phyloP scores from a whole-genome alignment of 164 flowering plant species.

The Warburgia ugandensis region DNA sequence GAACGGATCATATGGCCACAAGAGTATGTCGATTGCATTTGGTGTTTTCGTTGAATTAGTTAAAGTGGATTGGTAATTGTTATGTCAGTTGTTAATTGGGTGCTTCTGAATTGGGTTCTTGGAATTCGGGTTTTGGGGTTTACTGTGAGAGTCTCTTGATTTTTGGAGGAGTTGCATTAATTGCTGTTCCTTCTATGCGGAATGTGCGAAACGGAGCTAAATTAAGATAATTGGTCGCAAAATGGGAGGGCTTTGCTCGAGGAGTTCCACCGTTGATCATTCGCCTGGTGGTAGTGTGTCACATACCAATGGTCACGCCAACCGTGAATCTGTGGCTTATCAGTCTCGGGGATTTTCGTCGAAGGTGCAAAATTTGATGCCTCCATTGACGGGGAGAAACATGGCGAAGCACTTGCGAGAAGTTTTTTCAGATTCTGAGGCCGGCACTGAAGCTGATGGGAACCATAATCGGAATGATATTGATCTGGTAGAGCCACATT shows the following conservation, averaged over 20 bases:
- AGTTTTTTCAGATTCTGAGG: conserved; percentile 45
- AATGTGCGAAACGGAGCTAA: background rate
- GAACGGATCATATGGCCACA: background rate
- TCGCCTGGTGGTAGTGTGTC: conserved; percentile 40
- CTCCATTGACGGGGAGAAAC: conserved; percentile 21
- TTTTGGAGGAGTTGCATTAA: background rate
- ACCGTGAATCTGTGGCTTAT: conserved; percentile 23
- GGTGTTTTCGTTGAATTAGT: background rate
- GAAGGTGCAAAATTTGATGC: conserved; percentile 21
- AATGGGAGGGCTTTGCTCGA: conserved; percentile 92
- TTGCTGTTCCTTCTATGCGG: background rate
- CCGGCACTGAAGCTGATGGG: conserved; percentile 14
- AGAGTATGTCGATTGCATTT: background rate
- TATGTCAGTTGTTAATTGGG: background rate
- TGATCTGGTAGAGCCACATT: conserved; percentile 63
- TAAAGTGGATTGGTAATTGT: background rate
- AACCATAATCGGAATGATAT: conserved; percentile 21
- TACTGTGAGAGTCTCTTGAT: background rate
- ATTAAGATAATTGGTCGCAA: conserved; percentile 2
- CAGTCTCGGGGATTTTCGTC: conserved; percentile 28
- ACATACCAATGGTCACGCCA: conserved; percentile 36
- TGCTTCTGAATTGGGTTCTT: no score
- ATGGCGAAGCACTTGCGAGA: conserved; percentile 39
- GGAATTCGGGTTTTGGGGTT: background rate
- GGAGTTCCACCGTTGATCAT: conserved; percentile 49